These are phyloP conservation scores for Solanum ossicruentum DNA, from an alignment of 257 asterid species.

Conservation along the genomic window DNA sequence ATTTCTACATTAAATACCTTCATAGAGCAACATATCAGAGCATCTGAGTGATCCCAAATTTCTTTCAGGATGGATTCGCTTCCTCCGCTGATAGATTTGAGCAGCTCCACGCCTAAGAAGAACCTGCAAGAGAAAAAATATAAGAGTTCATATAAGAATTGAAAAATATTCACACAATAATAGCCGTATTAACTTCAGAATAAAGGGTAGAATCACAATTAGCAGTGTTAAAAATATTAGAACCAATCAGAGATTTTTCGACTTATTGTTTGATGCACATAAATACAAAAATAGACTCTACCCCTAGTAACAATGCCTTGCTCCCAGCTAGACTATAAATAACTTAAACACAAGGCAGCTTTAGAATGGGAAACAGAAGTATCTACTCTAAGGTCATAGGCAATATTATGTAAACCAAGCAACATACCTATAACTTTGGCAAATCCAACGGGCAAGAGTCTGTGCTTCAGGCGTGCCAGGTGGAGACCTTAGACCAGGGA, in stretches of 20 bases:
- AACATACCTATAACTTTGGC: constrained; percentile 82
- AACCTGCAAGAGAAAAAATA: constrained; percentile 26
- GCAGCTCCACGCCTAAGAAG: constrained; percentile 77
- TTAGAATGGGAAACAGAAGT: neutral
- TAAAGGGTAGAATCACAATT: neutral
- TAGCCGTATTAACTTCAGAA: neutral
- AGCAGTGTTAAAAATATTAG: neutral
- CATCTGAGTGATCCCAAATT: constrained; percentile 91
- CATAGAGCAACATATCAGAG: constrained; percentile 79
- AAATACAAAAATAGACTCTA: neutral
- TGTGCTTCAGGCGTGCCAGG: constrained; percentile 85
- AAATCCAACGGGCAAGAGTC: constrained; percentile 80
- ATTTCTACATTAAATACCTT: constrained; percentile 29
- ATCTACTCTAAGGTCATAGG: neutral
- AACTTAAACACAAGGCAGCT: neutral
- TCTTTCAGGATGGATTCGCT: constrained; percentile 54
- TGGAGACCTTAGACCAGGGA: constrained; percentile 38
- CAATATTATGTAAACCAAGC: neutral
- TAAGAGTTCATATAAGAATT: neutral
- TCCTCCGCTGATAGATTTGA: constrained; percentile 55
- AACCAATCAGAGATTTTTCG: neutral
- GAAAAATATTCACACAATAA: neutral
- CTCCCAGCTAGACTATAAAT: neutral
- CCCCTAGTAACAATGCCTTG: neutral
- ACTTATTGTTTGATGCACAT: neutral